Base-by-base conservation (phyloP, 2,329 filamentous ascomycete genomes). In the Neoscytalidium dimidiatum region DNA sequence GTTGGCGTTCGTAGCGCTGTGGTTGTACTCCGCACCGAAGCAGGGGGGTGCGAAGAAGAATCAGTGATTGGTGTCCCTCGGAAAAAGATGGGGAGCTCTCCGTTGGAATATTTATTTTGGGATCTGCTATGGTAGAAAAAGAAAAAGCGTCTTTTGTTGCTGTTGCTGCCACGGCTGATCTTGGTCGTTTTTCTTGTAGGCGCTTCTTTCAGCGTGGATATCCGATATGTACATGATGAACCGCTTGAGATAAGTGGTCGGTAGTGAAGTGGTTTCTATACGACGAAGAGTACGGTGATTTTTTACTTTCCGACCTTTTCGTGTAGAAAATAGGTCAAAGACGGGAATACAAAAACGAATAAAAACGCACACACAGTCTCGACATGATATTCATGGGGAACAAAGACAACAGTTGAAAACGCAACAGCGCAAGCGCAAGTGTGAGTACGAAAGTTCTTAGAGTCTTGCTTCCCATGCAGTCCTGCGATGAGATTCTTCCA, bases 1-100 rank as follows among this genome's bases (percentile, higher is more conserved):
- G 86, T 69, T 98, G 68, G 87, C 83, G 0, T 98, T 99, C 79
- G 91, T 93, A 61, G 87, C 88, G 14, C 73, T 98, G 38, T 99
- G 95, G 95, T 83, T 99, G 78, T 99, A 88, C 76, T 88, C 86
- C 71, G 87, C 85, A 69, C 88, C 80, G 61, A 82, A 82, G 72
- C 82, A 82, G 74, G 66, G 41, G 23, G 73, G 67, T 64, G 69
- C 71, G 43, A 84, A 84, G 80, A 84, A 84, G 77, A 81, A 41
- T 21, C 62, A 58, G 51, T 64, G n/a, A 64, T n/a, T n/a, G 3
- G 23, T 26, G 26, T 31, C 13, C 11, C 4, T 9, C 8, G 14
- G 19, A 9, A 19, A 5, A 3, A 19, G 5, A 3, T n/a, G 11
- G 4, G 8, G 5, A 4, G 26, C 13, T 31, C n/a, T 29, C 43